Conservation (phyloP, 257 asterid species). For the Solanum virginianum region DNA sequence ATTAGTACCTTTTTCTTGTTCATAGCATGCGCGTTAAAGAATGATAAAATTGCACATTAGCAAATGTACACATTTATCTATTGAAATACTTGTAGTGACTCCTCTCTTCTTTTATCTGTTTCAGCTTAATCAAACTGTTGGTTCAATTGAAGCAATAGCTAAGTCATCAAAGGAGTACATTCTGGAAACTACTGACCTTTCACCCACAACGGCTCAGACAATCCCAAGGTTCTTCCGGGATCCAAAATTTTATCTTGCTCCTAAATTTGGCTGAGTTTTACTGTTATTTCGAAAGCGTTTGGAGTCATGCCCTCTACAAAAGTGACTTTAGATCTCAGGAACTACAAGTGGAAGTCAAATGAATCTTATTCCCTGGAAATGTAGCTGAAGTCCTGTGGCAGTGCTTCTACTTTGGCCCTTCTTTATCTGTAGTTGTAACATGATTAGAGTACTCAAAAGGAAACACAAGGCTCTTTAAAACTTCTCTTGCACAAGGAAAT, state of each 20-base stretch:
- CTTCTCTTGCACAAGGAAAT: background rate
- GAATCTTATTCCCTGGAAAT: background rate
- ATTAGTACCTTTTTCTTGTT: background rate
- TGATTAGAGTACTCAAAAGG: background rate
- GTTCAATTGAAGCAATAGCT: constrained; percentile 91
- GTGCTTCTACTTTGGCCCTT: background rate
- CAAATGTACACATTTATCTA: background rate
- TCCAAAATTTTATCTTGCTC: constrained; percentile 63
- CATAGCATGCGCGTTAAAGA: background rate
- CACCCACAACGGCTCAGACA: constrained; percentile 75
- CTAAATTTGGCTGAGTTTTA: constrained; percentile 32
- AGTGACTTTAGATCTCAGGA: background rate
- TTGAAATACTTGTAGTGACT: background rate
- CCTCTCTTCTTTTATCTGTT: background rate
- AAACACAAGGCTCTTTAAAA: background rate
- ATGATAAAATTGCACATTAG: background rate
- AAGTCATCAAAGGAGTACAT: constrained; percentile 75
- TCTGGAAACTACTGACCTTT: constrained; percentile 75
- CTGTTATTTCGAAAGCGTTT: background rate
- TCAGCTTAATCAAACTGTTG: constrained; percentile 87
- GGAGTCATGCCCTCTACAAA: background rate
- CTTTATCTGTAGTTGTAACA: background rate
- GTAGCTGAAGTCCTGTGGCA: background rate
- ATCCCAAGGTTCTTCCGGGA: constrained; percentile 76
- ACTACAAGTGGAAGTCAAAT: background rate